Base-by-base conservation (phyloP, 2,329 filamentous ascomycete species). In the Verticillium tricorpus region DNA sequence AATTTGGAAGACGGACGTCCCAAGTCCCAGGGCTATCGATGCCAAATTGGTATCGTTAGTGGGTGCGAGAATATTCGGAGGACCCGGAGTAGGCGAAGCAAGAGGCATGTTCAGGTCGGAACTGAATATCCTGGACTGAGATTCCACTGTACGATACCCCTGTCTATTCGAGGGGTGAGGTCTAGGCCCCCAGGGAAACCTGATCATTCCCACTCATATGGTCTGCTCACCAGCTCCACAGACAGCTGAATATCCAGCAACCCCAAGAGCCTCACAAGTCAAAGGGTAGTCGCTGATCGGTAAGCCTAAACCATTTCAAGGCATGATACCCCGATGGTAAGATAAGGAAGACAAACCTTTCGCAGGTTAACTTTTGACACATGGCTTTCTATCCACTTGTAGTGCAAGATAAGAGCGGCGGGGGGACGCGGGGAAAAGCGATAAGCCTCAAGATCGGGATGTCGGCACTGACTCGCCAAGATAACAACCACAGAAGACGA, bases 261-360 rank as follows among this genome's bases (percentile, higher is more conserved):
- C 15, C 12, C 5, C 14, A n/a, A 17, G 37, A 15, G 37, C 37
- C 37, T 14, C 9, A 40, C 14, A n/a, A 17, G 3, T 7, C 14
- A 15, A 7, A 1, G 17, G 56, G 3, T 39, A 22, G 19, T 28
- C 17, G 25, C 35, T 25, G 14, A 19, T 35, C 34, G 25, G 14
- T 9, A 19, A 32, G 17, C 8, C 58, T 59, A 52, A 9, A 22
- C 39, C 39, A 12, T 22, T 59, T 59, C 58, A 5, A 28, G 58
- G 52, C 40, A 59, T 59, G 58, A 59, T 59, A 59, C 50, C 58
- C 58, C 25, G 58, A 34, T 7, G 12, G 12, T 4, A n/a, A 40
- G 37, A 40, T 40, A 40, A 40, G 37, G 6, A 19, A 9, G 31
- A 22, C 14, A 32, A n/a, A 12, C 56, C 35, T 40, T 12, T 14